phyloP scores from a whole-genome alignment of 306 rosid species.

The Fragaria vesca region DNA sequence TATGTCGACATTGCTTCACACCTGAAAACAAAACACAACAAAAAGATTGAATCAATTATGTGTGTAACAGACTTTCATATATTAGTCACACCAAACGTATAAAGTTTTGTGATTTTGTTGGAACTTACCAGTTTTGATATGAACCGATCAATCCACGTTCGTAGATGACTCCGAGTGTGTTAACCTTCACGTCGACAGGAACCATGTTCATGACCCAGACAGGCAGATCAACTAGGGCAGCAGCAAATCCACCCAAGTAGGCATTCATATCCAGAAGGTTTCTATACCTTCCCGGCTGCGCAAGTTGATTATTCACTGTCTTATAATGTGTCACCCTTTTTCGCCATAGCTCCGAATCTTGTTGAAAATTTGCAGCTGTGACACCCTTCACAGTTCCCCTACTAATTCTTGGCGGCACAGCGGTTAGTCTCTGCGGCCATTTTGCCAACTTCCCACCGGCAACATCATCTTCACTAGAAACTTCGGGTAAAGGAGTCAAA shows the following conservation, averaged over 20 bases:
- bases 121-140: slow-evolving; percentile 67
- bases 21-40: slow-evolving; percentile 41
- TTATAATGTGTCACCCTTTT: slow-evolving; percentile 61
- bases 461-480: slow-evolving; percentile 42
- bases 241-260: slow-evolving; percentile 78
- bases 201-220: slow-evolving; percentile 94
- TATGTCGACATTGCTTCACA: slow-evolving; percentile 95
- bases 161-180: slow-evolving; percentile 71
- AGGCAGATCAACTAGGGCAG: slow-evolving; percentile 55
- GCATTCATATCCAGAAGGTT: slow-evolving; percentile 87
- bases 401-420: slow-evolving; percentile 67
- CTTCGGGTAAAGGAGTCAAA: slow-evolving; percentile 70
- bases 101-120: background rate
- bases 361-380: slow-evolving; percentile 37
- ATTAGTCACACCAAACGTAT: background rate
- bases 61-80: background rate
- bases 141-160: slow-evolving; percentile 80
- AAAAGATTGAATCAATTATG: background rate
- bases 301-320: slow-evolving; percentile 47
- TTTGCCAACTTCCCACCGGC: slow-evolving; percentile 63
- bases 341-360: slow-evolving; percentile 58
- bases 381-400: slow-evolving; percentile 54
- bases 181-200: slow-evolving; percentile 53
- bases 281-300: slow-evolving; percentile 62
- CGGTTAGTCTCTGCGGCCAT: slow-evolving; percentile 67